Percentiles rank a stretch among this genome's conserved stretches.
These are phyloP conservation scores for Chlorella sp. DNA, from an alignment of 139 green algal species.

Conservation along the genomic window DNA sequence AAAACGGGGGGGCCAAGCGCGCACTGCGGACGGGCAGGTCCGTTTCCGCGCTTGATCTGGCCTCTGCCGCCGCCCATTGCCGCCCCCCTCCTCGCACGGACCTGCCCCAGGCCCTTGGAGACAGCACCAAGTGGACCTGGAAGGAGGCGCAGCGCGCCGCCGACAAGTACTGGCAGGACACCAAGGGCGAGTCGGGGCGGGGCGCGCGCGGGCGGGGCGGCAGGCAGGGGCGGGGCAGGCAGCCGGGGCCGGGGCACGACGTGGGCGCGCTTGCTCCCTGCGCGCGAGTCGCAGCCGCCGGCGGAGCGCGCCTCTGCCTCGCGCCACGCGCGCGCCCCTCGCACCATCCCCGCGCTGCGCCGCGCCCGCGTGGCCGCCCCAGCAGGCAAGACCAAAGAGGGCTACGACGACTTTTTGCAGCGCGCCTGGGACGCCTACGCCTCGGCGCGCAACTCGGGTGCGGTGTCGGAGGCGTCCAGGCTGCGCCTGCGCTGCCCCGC, in stretches of 20 bases:
- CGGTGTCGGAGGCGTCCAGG: no score
- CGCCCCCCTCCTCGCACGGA: no score
- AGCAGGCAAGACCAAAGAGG: constrained; percentile 30
- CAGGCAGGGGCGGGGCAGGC: not conserved
- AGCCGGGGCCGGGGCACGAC: not conserved
- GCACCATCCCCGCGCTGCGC: not conserved
- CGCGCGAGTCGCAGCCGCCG: not conserved
- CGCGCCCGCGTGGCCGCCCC: not conserved
- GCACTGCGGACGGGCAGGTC: no score
- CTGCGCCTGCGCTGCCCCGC: no score
- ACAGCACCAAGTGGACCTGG: no score
- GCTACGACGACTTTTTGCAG: constrained; percentile 26
- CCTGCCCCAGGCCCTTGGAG: no score
- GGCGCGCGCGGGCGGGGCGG: not conserved
- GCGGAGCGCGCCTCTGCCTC: not conserved
- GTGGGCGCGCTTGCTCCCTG: not conserved
- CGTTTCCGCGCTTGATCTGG: no score
- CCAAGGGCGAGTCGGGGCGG: constrained; percentile 23
- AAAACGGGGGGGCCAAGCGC: no score
- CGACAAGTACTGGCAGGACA: constrained; percentile 32
- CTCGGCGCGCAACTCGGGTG: constrained; percentile 8
- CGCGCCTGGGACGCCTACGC: constrained; percentile 8
- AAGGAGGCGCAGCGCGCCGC: constrained; percentile 25
- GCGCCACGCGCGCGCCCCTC: not conserved
- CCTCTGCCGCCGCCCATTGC: no score